These are phyloP conservation scores for Echium plantagineum DNA, from an alignment of 257 asterid genomes.

Conservation along the genomic window DNA sequence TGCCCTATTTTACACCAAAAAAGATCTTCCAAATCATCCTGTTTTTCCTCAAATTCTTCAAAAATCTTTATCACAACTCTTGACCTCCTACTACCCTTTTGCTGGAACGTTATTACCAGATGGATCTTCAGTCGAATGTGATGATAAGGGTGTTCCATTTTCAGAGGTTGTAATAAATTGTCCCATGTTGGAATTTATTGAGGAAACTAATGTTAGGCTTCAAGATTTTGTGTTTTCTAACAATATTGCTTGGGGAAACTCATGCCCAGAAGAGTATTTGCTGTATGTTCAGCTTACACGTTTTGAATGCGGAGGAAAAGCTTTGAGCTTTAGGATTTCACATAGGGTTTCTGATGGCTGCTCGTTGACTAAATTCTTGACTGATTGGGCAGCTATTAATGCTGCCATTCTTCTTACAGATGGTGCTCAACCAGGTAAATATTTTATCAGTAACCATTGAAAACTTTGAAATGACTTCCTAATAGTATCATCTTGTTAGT, in stretches of 20 bases:
- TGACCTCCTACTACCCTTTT: constrained; percentile 2
- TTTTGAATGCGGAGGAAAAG: constrained; percentile 5
- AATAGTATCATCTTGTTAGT: no score
- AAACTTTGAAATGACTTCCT: no score
- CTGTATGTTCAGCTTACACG: background rate
- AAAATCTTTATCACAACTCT: constrained; percentile 1
- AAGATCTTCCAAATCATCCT: background rate
- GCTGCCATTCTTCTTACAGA: background rate
- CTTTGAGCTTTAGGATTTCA: background rate
- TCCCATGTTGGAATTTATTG: background rate
- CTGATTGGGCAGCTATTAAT: background rate
- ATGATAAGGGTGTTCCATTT: background rate
- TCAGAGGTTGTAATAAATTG: background rate
- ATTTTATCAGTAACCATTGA: no score
- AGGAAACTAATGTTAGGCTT: background rate
- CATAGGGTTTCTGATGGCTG: background rate
- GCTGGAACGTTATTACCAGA: constrained; percentile 1
- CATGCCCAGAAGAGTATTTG: background rate
- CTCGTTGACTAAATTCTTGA: background rate
- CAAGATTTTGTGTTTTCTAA: background rate
- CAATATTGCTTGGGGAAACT: background rate
- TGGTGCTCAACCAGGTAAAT: background rate
- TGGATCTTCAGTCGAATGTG: background rate
- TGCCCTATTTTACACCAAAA: constrained; percentile 1
- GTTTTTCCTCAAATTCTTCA: constrained; percentile 2